Conservation (phyloP, 1,139 yeast genomes). For the Kodamaea ohmeri region DNA sequence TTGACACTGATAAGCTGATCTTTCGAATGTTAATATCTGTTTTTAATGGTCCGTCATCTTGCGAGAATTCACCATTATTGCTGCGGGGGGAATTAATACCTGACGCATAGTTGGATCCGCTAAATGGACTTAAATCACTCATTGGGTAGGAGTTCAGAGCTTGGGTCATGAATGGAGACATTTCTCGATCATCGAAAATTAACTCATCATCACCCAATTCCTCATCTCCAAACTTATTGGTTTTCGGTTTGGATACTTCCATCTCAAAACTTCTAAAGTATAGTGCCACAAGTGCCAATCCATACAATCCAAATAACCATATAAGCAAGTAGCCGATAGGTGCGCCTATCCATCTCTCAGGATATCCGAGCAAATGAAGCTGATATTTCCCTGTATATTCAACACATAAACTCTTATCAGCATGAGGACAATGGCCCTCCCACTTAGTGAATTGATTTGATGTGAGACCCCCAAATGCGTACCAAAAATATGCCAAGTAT, state of each 20-base stretch:
- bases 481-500: conserved; percentile 27
- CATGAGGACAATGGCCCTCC: conserved; percentile 21
- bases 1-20: conserved; percentile 9
- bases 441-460: conserved; percentile 24
- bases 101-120: neutral
- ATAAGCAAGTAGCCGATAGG: conserved; percentile 21
- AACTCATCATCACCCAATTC: conserved; percentile 18
- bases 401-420: conserved; percentile 13
- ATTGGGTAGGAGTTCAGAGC: neutral
- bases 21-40: conserved; percentile 12
- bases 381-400: conserved; percentile 24
- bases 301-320: conserved; percentile 21
- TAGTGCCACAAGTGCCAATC: conserved; percentile 17
- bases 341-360: conserved; percentile 21
- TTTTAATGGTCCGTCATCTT: conserved; percentile 2
- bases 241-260: conserved; percentile 20
- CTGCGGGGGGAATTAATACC: neutral
- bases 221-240: conserved; percentile 20
- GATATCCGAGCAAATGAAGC: conserved; percentile 20
- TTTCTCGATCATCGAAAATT: neutral
- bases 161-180: neutral
- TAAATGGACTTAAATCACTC: neutral
- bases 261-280: conserved; percentile 20
- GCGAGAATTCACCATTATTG: neutral
- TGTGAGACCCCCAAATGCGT: conserved; percentile 24